Evolutionary conservation across 2,329 filamentous ascomycete species (phyloP).

Genomic region (Trematosphaeria pertusa): DNA sequence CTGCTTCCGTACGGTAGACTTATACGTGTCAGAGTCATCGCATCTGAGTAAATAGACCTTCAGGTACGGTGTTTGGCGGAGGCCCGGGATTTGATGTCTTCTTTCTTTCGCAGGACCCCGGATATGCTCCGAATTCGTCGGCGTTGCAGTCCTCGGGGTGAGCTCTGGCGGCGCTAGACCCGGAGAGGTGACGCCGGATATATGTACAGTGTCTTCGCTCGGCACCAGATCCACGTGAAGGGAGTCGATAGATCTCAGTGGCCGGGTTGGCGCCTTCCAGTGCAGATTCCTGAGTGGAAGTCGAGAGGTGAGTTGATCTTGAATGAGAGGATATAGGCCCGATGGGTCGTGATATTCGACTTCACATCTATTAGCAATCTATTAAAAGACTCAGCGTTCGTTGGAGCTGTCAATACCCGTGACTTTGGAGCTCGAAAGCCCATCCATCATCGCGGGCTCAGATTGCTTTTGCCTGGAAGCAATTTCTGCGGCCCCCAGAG

Average conservation of each 20-base stretch:
- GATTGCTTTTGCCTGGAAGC: slow-evolving; percentile 36
- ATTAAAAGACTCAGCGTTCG: neutral
- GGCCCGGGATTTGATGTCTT: slow-evolving; percentile 91
- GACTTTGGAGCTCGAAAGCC: slow-evolving; percentile 57
- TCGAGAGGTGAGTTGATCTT: slow-evolving; percentile 76
- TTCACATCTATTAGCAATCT: slow-evolving; percentile 49
- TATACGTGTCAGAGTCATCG: slow-evolving; percentile 96
- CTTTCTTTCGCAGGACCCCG: slow-evolving; percentile 59
- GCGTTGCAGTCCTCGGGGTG: slow-evolving; percentile 23
- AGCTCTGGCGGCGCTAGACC: slow-evolving; percentile 27
- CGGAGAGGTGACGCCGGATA: slow-evolving; percentile 40
- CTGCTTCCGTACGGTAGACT: slow-evolving; percentile 75
- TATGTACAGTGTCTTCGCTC: slow-evolving; percentile 56
- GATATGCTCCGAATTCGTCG: slow-evolving; percentile 35
- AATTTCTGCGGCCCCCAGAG: slow-evolving; percentile 45
- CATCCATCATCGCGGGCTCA: slow-evolving; percentile 48
- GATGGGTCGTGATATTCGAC: slow-evolving; percentile 97
- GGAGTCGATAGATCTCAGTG: slow-evolving; percentile 89
- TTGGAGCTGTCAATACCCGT: slow-evolving; percentile 49
- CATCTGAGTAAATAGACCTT: slow-evolving; percentile 90
- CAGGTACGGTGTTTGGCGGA: slow-evolving; percentile 91
- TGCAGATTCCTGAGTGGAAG: slow-evolving; percentile 90
- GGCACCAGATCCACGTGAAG: slow-evolving; percentile 89
- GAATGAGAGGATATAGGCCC: slow-evolving; percentile 82
- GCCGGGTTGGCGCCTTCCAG: slow-evolving; percentile 94